Conservation (phyloP, 768 basidiomycete genomes). For the Tricholoma hemisulphureum region DNA sequence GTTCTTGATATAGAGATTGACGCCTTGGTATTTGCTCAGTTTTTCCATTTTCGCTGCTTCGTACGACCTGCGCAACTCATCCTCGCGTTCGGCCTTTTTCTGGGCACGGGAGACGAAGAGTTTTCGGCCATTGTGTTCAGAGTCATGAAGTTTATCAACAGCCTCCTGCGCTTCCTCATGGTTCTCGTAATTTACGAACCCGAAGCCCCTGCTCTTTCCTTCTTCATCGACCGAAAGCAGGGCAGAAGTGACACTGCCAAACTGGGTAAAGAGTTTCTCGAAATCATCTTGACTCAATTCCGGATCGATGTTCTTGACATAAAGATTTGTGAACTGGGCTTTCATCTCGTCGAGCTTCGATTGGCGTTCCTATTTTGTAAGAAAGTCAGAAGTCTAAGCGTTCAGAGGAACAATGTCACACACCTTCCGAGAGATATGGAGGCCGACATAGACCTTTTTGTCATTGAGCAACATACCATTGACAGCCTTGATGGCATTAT, state of each 20-base stretch:
- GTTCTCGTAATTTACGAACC: conserved; percentile 93
- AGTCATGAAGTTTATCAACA: conserved; percentile 86
- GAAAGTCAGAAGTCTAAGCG: not conserved
- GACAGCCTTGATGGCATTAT: conserved; percentile 95
- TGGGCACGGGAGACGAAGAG: conserved; percentile 96
- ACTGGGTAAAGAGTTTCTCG: conserved; percentile 70
- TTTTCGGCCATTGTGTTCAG: conserved; percentile 80
- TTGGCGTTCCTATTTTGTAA: conserved; percentile 92
- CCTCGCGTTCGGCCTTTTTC: conserved; percentile 98
- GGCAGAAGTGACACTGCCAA: conserved; percentile 86
- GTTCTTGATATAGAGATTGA: conserved; percentile 99
- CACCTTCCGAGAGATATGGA: conserved; percentile 96
- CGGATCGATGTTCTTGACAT: conserved; percentile 93
- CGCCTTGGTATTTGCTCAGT: conserved; percentile 96
- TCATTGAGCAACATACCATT: conserved; percentile 99
- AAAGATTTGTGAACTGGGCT: conserved; percentile 96
- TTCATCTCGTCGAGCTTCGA: conserved; percentile 98
- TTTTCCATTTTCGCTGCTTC: conserved; percentile 98
- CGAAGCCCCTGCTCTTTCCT: conserved; percentile 95
- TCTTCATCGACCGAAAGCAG: conserved; percentile 80
- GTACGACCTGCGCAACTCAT: conserved; percentile 89
- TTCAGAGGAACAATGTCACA: conserved; percentile 13
- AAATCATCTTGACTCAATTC: conserved; percentile 88
- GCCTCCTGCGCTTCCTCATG: conserved; percentile 93
- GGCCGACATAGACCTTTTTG: conserved; percentile 98